These are phyloP conservation scores for Saccharomycopsis phalli DNA, from an alignment of 1,139 yeast genomes.

Conservation along the genomic window DNA sequence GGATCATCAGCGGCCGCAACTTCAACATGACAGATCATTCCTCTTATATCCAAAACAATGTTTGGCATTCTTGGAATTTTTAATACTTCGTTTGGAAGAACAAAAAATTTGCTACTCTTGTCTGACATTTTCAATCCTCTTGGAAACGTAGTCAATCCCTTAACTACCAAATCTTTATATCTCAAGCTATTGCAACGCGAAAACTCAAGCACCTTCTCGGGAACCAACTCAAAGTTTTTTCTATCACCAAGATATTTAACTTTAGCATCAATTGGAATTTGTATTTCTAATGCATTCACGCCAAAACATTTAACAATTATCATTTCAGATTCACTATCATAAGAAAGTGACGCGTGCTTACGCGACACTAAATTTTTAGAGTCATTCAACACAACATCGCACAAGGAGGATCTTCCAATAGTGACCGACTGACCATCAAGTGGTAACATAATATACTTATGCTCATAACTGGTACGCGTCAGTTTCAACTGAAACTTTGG, in stretches of 20 bases:
- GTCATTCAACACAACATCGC: conserved; percentile 48
- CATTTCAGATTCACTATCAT: conserved; percentile 23
- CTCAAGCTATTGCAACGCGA: conserved; percentile 20
- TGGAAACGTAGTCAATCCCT: conserved; percentile 17
- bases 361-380: conserved; percentile 59
- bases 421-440: conserved; percentile 24
- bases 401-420: conserved; percentile 61
- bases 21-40: conserved; percentile 42
- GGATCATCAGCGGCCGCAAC: conserved; percentile 40
- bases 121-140: conserved; percentile 21
- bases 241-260: conserved; percentile 25
- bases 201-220: conserved; percentile 26
- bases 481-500: conserved; percentile 6
- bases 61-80: conserved; percentile 27
- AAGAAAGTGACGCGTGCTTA: conserved; percentile 43
- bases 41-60: conserved; percentile 45
- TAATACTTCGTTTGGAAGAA: conserved; percentile 34
- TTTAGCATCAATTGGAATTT: conserved; percentile 39
- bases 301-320: conserved; percentile 50
- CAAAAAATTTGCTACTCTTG: conserved; percentile 30
- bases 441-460: conserved; percentile 21
- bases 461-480: conserved; percentile 6
- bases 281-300: conserved; percentile 58
- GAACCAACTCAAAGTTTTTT: conserved; percentile 30
- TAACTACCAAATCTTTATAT: conserved; percentile 19